phyloP scores from a whole-genome alignment of 1,284 basidiomycete genomes.

The Ceratobasidium sp. region DNA sequence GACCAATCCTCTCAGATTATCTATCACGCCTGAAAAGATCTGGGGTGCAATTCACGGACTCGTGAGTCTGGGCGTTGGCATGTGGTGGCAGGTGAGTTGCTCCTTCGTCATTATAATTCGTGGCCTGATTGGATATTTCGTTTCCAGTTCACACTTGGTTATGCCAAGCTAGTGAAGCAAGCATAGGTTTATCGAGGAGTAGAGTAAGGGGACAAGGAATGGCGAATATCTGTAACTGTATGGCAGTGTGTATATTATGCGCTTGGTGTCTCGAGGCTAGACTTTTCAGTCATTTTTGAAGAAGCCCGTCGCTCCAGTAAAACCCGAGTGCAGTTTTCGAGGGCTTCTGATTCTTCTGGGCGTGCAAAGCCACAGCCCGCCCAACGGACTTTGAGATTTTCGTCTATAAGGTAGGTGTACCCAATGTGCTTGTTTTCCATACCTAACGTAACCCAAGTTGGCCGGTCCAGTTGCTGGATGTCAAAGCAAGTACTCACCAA shows the following conservation, averaged over 20 bases:
- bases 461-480: constrained; percentile 46
- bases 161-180: constrained; percentile 14
- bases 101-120: neutral
- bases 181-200: neutral
- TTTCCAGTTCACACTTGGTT: constrained; percentile 10
- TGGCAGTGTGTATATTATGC: constrained; percentile 23
- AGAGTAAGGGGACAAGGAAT: neutral
- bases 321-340: constrained; percentile 77
- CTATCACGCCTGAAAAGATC: constrained; percentile 43
- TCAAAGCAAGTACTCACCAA: constrained; percentile 13
- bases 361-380: constrained; percentile 88
- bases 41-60: constrained; percentile 43
- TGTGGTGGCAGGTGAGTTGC: constrained; percentile 45
- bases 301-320: constrained; percentile 61
- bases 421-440: constrained; percentile 92
- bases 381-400: constrained; percentile 87
- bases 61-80: constrained; percentile 41
- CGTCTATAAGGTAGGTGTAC: constrained; percentile 91
- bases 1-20: constrained; percentile 1
- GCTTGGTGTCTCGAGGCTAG: neutral
- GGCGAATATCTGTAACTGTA: neutral
- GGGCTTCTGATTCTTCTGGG: constrained; percentile 70
- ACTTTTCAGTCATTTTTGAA: neutral
- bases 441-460: constrained; percentile 66
- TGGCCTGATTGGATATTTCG: neutral